These are phyloP conservation scores for Candida endomychidarum DNA, from an alignment of 805 yeast genomes.

Conservation along the genomic window DNA sequence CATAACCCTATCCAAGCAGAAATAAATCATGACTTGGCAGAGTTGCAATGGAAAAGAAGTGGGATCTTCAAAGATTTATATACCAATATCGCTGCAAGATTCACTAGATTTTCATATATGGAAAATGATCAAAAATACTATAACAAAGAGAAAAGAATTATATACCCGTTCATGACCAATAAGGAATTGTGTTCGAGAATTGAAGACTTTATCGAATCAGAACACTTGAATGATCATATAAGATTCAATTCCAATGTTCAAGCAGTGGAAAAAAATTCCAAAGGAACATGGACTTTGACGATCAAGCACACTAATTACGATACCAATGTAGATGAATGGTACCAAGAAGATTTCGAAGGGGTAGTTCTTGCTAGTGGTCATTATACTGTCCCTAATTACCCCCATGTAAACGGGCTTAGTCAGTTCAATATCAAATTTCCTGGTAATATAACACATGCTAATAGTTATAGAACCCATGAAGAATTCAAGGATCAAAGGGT, in stretches of 20 bases:
- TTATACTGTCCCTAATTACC: slow-evolving; percentile 60
- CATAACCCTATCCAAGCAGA: slow-evolving; percentile 17
- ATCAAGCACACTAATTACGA: slow-evolving; percentile 17
- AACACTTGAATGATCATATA: slow-evolving; percentile 30
- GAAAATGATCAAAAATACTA: slow-evolving; percentile 21
- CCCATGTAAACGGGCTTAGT: slow-evolving; percentile 53
- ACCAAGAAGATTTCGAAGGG: slow-evolving; percentile 54
- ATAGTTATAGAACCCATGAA: slow-evolving; percentile 49
- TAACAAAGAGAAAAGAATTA: slow-evolving; percentile 21
- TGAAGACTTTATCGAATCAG: slow-evolving; percentile 23
- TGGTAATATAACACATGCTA: slow-evolving; percentile 54
- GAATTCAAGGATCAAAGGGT: slow-evolving; percentile 43
- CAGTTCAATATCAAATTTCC: slow-evolving; percentile 48
- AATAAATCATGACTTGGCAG: slow-evolving; percentile 11
- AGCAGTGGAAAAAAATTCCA: slow-evolving; percentile 25
- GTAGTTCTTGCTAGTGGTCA: slow-evolving; percentile 66
- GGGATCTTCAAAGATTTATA: slow-evolving; percentile 40
- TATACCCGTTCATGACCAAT: slow-evolving; percentile 40
- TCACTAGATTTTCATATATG: slow-evolving; percentile 39
- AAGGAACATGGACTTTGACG: slow-evolving; percentile 41
- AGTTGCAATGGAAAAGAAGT: slow-evolving; percentile 37
- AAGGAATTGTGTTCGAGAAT: slow-evolving; percentile 31
- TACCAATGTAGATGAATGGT: slow-evolving; percentile 34
- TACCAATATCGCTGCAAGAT: slow-evolving; percentile 41
- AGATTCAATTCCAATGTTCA: slow-evolving; percentile 43